These are phyloP conservation scores for Ophiocordyceps australis DNA, from an alignment of 2,329 filamentous ascomycete species.

Conservation along the genomic window DNA sequence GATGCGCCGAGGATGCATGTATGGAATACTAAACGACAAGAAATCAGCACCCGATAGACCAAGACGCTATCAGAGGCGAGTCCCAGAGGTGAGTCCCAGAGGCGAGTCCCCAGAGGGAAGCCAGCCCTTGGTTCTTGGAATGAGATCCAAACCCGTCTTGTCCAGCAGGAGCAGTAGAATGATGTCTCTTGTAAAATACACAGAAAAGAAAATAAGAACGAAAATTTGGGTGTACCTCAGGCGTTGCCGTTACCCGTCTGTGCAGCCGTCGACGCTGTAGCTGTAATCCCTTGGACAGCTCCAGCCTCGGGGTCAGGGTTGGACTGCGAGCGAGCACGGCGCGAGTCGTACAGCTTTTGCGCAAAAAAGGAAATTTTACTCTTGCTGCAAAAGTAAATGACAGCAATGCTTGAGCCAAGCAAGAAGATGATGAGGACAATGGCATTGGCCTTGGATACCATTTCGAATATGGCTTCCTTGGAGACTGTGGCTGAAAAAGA, in stretches of 20 bases:
- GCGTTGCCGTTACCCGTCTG: neutral
- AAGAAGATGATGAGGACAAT: constrained; percentile 14
- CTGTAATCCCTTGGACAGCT: neutral
- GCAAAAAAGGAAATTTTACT: constrained; percentile 12
- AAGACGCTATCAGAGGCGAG: too few species aligned
- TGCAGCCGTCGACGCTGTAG: neutral
- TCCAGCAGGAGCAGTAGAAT: too few species aligned
- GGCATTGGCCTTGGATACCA: constrained; percentile 3
- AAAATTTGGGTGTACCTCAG: neutral
- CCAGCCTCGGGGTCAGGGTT: neutral
- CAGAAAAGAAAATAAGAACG: too few species aligned
- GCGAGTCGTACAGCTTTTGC: constrained; percentile 6
- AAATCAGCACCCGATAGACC: too few species aligned
- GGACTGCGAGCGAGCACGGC: neutral
- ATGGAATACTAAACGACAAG: too few species aligned
- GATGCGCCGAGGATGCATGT: too few species aligned
- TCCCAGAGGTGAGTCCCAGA: too few species aligned
- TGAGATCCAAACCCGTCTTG: too few species aligned
- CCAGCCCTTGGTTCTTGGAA: too few species aligned
- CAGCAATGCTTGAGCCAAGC: constrained; percentile 10
- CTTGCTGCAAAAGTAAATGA: constrained; percentile 12
- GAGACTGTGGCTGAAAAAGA: neutral
- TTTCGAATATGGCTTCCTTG: neutral
- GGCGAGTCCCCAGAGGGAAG: too few species aligned
- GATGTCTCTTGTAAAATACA: too few species aligned